phyloP scores from a whole-genome alignment of 2,329 filamentous ascomycete genomes.

The Calonectria leucothoes region DNA sequence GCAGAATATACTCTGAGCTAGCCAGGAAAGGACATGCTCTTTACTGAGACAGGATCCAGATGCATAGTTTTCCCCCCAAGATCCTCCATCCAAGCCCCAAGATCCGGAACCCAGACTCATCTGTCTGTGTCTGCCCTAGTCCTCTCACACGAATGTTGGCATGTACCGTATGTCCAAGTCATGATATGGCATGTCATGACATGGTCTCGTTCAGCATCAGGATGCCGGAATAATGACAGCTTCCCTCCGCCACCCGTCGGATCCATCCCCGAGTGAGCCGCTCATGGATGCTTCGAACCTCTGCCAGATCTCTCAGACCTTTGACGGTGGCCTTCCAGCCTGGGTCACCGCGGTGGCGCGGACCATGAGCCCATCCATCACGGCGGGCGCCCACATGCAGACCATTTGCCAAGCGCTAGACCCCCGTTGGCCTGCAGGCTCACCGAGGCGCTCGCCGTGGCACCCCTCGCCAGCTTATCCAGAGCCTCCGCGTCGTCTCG shows the following conservation, averaged over 20 bases:
- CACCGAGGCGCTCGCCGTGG: conserved; percentile 37
- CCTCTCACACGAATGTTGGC: conserved; percentile 15
- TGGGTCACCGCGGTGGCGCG: conserved; percentile 37
- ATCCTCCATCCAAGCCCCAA: conserved; percentile 28
- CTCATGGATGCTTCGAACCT: conserved; percentile 14
- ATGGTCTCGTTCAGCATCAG: conserved; percentile 29
- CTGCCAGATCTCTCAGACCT: not conserved
- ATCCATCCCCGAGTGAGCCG: conserved; percentile 23
- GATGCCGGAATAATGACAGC: conserved; percentile 28
- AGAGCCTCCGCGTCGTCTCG: conserved; percentile 29
- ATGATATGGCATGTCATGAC: conserved; percentile 32
- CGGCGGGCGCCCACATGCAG: conserved; percentile 27
- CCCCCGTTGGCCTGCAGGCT: conserved; percentile 34
- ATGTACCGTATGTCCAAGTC: conserved; percentile 27
- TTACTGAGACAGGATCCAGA: conserved; percentile 30
- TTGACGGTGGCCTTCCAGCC: conserved; percentile 13
- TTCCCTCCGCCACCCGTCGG: conserved; percentile 34
- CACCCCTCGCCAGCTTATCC: not conserved
- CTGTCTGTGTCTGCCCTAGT: conserved; percentile 28
- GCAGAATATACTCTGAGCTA: not conserved
- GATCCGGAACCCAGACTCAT: conserved; percentile 30
- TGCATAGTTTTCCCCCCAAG: conserved; percentile 21
- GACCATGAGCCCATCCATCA: conserved; percentile 34
- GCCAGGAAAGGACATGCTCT: conserved; percentile 29
- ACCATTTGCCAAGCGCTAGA: conserved; percentile 26